Evolutionary conservation across 257 asterid species (phyloP), one percentile per base, ranked within the genome.

Genomic region (Solanum virginianum): DNA sequence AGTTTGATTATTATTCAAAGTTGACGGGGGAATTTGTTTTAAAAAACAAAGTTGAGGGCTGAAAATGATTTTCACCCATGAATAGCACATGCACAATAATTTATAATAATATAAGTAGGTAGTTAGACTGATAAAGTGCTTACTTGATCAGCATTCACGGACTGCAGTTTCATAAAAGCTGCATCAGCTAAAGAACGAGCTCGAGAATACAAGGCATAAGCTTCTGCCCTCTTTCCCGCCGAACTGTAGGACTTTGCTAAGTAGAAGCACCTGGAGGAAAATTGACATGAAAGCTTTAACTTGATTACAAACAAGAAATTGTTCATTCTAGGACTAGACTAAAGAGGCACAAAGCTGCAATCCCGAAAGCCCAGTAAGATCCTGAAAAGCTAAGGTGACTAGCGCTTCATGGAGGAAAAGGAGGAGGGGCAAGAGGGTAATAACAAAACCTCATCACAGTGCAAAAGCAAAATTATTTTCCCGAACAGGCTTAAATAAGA

Each of bases 201-300:
- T 90, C 88, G 89, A 88, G 91, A 77, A 90, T 85, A 93, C 88
- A 96, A 89, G 85, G 91, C 96, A 91, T 93, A 96, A 49, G 99
- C 98, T 91, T 96, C 99, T 47, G 92, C 90, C 90, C 99, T 92
- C 93, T 94, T 96, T 55, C 97, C 98, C 84, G 95, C 98, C 86
- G 89, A 91, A 92, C 99, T 96, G 89, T 96, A 96, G 83, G 99
- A 96, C 85, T 92, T 93, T 49, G 98, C 99, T 86, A 96, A 89
- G 95, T 96, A 96, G 90, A 96, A 94, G 91, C 99, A 96, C 92
- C 99, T 96, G 94, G 74, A 53, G 86, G 79, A 72, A 90, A 84
- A 86, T 84, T 66, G 81, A 80, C 51, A 69, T 81, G 81, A 80
- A 81, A 71, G 68, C 51, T 81, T 54, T 84, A 47, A 89, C 81